Conservation (phyloP, 257 asterid species). For the Schizonepeta tenuifolia region DNA sequence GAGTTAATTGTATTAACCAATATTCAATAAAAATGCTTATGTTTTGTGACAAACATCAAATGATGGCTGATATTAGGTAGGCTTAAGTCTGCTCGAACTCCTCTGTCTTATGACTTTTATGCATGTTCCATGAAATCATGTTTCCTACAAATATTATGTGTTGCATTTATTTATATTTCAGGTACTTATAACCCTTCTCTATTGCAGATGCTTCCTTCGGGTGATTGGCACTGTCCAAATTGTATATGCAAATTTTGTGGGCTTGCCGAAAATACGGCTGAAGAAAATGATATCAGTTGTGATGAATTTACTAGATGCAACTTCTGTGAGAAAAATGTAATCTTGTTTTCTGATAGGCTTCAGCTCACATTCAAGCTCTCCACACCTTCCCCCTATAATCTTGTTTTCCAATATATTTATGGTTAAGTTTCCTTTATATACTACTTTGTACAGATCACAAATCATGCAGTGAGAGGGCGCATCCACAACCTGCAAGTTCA, state of each 20-base stretch:
- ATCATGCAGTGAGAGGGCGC: constrained; percentile 59
- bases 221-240: constrained; percentile 97
- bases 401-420: constrained; percentile 14
- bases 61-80: background rate
- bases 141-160: constrained; percentile 16
- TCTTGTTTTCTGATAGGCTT: constrained; percentile 28
- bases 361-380: constrained; percentile 3
- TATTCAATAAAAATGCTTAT: too few relatives aligned
- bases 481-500: constrained; percentile 47
- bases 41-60: too few relatives aligned
- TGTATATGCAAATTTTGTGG: constrained; percentile 92
- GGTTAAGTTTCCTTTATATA: constrained; percentile 22
- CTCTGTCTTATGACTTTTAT: background rate
- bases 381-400: background rate
- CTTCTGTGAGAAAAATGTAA: constrained; percentile 95
- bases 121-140: too few relatives aligned
- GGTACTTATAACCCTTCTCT: constrained; percentile 29
- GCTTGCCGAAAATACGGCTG: constrained; percentile 39
- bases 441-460: constrained; percentile 64
- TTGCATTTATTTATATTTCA: constrained; percentile 15
- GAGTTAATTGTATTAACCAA: too few relatives aligned
- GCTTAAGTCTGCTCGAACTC: constrained; percentile 3
- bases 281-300: constrained; percentile 38
- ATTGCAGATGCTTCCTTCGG: constrained; percentile 79
- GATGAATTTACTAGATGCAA: too few relatives aligned